These are phyloP conservation scores for Tetraselmis striata DNA, from an alignment of 139 green algal species.

Conservation along the genomic window DNA sequence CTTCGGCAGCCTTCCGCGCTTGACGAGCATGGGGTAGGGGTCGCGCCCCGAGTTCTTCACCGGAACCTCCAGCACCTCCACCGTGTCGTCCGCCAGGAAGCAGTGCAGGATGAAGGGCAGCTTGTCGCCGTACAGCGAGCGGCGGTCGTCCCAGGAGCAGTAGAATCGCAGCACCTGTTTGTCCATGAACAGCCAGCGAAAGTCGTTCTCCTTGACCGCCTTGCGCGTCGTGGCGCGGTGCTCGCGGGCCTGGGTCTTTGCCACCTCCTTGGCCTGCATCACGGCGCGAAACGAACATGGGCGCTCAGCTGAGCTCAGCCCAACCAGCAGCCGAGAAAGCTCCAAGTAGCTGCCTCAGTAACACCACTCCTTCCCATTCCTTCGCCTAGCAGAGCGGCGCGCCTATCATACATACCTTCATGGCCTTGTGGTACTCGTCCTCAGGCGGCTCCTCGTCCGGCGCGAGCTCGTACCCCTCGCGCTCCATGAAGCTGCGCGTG, in stretches of 20 bases:
- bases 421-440: slow-evolving; percentile 2
- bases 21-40: slow-evolving; percentile 12
- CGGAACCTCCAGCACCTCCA: slow-evolving; percentile 9
- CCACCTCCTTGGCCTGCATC: neutral
- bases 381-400: too few relatives aligned
- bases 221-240: neutral
- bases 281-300: neutral
- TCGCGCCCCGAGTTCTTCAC: slow-evolving; percentile 15
- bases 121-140: slow-evolving; percentile 14
- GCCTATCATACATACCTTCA: neutral
- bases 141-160: slow-evolving; percentile 13
- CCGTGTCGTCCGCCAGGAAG: slow-evolving; percentile 18
- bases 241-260: neutral
- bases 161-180: slow-evolving; percentile 15
- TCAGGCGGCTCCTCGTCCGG: slow-evolving; percentile 5
- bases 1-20: slow-evolving; percentile 7
- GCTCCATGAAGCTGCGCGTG: slow-evolving; percentile 9
- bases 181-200: neutral
- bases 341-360: too few relatives aligned
- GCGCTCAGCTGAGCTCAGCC: too few relatives aligned
- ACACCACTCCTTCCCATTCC: too few relatives aligned
- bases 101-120: slow-evolving; percentile 12
- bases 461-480: slow-evolving; percentile 2
- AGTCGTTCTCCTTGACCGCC: neutral
- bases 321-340: too few relatives aligned